These are phyloP conservation scores for Ophiocordyceps australis DNA, from an alignment of 2,329 filamentous ascomycete genomes.

Conservation along the genomic window DNA sequence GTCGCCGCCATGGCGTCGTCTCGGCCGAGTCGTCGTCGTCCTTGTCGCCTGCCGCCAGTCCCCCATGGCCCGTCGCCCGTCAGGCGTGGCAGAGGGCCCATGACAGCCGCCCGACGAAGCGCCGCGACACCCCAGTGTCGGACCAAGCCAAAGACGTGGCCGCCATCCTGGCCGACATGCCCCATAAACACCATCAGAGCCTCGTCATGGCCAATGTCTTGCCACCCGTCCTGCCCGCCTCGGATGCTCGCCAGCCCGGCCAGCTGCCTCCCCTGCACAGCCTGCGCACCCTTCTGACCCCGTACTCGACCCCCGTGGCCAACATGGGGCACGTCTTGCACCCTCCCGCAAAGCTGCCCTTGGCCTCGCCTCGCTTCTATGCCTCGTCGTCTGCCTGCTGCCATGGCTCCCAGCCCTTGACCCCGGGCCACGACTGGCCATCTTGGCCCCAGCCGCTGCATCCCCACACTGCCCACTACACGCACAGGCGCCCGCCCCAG, in stretches of 20 bases:
- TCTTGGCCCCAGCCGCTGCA: neutral
- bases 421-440: too few relatives aligned
- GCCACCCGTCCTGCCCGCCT: conserved; percentile 1
- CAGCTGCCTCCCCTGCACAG: conserved; percentile 1
- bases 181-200: neutral
- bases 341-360: too few relatives aligned
- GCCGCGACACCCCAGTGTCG: too few relatives aligned
- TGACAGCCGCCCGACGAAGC: neutral
- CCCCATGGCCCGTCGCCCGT: too few relatives aligned
- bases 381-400: too few relatives aligned
- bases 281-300: conserved; percentile 1
- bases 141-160: conserved; percentile 1
- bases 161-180: conserved; percentile 2
- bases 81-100: too few relatives aligned
- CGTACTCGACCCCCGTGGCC: neutral
- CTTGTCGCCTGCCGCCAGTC: neutral
- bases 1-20: too few relatives aligned
- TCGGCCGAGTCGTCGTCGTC: too few relatives aligned
- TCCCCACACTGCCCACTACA: too few relatives aligned
- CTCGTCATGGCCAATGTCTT: neutral
- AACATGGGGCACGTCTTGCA: neutral
- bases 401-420: too few relatives aligned
- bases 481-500: too few relatives aligned
- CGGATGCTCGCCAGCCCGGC: neutral
- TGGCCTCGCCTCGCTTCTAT: too few relatives aligned